Conservation (phyloP, 2,329 filamentous ascomycete genomes). For the Aureobasidium sp. region DNA sequence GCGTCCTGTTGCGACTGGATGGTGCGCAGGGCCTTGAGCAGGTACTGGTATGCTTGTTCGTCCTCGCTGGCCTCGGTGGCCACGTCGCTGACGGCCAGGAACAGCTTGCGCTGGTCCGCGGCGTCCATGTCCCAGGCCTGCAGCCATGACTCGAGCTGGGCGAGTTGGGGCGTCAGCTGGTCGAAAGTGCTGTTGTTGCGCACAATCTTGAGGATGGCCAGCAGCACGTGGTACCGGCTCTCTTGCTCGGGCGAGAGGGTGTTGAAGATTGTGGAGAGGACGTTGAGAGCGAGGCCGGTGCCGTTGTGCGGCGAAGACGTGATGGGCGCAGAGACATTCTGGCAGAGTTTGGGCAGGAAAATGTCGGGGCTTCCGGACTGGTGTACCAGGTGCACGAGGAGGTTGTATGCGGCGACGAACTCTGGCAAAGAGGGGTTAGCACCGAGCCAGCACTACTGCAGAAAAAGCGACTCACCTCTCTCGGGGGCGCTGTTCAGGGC, state of each 20-base stretch:
- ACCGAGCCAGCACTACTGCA: neutral
- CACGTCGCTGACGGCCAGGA: conserved; percentile 70
- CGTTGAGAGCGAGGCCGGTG: conserved; percentile 74
- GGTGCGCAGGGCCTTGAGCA: conserved; percentile 66
- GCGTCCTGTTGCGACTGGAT: conserved; percentile 53
- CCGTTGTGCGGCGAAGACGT: conserved; percentile 79
- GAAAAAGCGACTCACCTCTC: conserved; percentile 49
- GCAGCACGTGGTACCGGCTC: conserved; percentile 80
- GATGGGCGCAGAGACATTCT: conserved; percentile 80
- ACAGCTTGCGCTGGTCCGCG: conserved; percentile 77
- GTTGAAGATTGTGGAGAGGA: conserved; percentile 95
- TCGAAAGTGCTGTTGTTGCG: conserved; percentile 58
- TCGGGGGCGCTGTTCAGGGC: conserved; percentile 79
- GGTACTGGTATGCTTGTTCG: conserved; percentile 66
- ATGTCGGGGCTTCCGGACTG: conserved; percentile 78
- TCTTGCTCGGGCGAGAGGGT: conserved; percentile 68
- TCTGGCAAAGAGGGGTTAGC: conserved; percentile 42
- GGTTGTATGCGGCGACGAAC: conserved; percentile 91
- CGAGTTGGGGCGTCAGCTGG: conserved; percentile 71
- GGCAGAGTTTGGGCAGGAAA: conserved; percentile 80
- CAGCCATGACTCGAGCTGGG: conserved; percentile 75
- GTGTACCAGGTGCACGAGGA: conserved; percentile 85
- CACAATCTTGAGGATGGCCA: conserved; percentile 79
- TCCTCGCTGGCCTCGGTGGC: conserved; percentile 70
- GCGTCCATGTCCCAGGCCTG: conserved; percentile 71